Evolutionary conservation across 495 filamentous ascomycete genomes (phyloP), one percentile per base, ranked within the genome.

Genomic region (Neurospora tetrasperma): DNA sequence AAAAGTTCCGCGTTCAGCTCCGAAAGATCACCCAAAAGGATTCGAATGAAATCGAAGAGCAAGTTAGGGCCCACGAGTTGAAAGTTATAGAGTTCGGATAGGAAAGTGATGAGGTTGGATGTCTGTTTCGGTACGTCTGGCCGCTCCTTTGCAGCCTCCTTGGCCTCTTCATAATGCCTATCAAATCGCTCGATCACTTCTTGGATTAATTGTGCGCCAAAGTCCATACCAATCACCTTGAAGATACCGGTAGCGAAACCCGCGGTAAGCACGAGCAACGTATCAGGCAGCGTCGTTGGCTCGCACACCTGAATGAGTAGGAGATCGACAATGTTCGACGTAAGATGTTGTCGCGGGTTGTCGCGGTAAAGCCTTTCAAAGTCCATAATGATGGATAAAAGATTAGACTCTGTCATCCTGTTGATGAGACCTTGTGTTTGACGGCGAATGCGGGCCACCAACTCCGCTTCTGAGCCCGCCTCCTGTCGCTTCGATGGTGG

Each of bases 1-100:
- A 99, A 86, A 3, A 98, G 84, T 79, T 99, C 96, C 0, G 94
- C 94, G 78, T 97, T 97, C n/a, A 90, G 82, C 79, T 98, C 96
- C 0, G 91, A 93, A 16, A 97, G 86, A 2, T 91, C 86, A 31
- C 83, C 80, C 16, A 98, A 80, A 70, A 96, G 94, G 4, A 92
- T 76, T 35, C 91, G 90, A 75, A 98, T 89, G 74, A 94, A 97
- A 78, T 98, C 96, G 77, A 96, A 98, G 12, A 98, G 86, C 35
- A 98, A 82, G 43, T 89, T 90, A 74, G 89, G 90, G 39, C 93
- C 90, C 69, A 98, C 87, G 12, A 98, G 86, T 74, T 97, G 92
- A 79, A 99, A 96, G 74, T 90, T 95, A 82, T 98, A 98, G 6
- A 98, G 84, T 75, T 94, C 89, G 0, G 93, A 89, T n/a, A 98